These are phyloP conservation scores for Ganoderma lingzhi DNA, from an alignment of 1,284 basidiomycete genomes.

Conservation along the genomic window DNA sequence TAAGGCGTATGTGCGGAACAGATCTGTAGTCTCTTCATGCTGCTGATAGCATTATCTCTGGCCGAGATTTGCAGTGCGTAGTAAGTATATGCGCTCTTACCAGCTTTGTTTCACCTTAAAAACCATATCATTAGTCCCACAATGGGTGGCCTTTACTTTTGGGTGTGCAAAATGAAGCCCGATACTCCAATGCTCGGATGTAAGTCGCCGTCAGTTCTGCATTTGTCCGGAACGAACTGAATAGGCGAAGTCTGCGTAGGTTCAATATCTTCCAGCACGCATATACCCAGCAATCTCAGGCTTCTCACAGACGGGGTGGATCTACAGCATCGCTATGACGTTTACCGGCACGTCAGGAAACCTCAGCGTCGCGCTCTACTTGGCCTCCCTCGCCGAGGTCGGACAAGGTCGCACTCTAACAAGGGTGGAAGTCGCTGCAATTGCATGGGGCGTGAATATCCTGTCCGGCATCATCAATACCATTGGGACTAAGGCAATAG, in stretches of 20 bases:
- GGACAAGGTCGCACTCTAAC: slow-evolving; percentile 53
- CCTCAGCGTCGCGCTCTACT: slow-evolving; percentile 61
- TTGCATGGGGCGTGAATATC: slow-evolving; percentile 68
- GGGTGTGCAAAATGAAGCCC: slow-evolving; percentile 72
- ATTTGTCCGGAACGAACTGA: neutral
- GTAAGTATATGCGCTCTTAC: slow-evolving; percentile 44
- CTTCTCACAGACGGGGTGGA: slow-evolving; percentile 58
- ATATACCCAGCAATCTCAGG: neutral
- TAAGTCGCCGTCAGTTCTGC: slow-evolving; percentile 40
- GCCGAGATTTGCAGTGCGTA: slow-evolving; percentile 70
- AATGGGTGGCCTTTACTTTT: slow-evolving; percentile 68
- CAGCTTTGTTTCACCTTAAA: no score
- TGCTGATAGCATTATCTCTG: slow-evolving; percentile 62
- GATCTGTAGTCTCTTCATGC: slow-evolving; percentile 69
- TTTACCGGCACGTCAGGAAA: slow-evolving; percentile 70
- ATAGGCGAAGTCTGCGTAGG: slow-evolving; percentile 37
- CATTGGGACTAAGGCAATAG: slow-evolving; percentile 64
- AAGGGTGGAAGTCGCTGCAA: slow-evolving; percentile 58
- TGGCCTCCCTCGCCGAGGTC: slow-evolving; percentile 63
- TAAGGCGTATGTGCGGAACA: slow-evolving; percentile 29
- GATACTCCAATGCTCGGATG: slow-evolving; percentile 62
- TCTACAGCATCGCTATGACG: slow-evolving; percentile 68
- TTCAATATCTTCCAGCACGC: neutral
- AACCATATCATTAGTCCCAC: slow-evolving; percentile 49
- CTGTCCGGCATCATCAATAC: slow-evolving; percentile 59